These are phyloP conservation scores for Cladophialophora chaetospira DNA, from an alignment of 2,329 filamentous ascomycete species.

Conservation along the genomic window DNA sequence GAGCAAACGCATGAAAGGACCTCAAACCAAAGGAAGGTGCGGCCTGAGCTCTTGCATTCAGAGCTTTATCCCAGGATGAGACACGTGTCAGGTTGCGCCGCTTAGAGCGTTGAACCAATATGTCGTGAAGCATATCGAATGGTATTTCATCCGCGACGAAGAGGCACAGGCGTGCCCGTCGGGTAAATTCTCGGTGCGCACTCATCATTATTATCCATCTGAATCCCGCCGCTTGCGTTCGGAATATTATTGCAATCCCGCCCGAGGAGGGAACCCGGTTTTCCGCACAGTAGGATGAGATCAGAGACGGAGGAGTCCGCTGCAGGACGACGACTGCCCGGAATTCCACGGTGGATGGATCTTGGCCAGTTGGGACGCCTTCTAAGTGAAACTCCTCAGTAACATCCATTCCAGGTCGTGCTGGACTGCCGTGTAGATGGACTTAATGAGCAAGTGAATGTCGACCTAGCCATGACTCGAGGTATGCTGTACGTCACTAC, in stretches of 20 bases:
- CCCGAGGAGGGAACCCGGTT: slow-evolving; percentile 1
- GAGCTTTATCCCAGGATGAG: background rate
- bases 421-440: no score
- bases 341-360: slow-evolving; percentile 5
- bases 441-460: no score
- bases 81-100: slow-evolving; percentile 17
- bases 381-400: no score
- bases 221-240: slow-evolving; percentile 1
- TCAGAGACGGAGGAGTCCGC: background rate
- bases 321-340: background rate
- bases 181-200: background rate
- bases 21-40: background rate
- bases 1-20: background rate
- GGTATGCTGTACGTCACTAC: no score
- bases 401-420: no score
- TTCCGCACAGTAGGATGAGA: slow-evolving; percentile 8
- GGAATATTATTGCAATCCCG: background rate
- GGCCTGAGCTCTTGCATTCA: background rate
- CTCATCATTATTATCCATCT: background rate
- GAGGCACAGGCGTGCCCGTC: background rate
- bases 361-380: no score
- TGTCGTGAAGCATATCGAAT: slow-evolving; percentile 4
- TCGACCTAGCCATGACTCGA: no score
- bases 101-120: background rate
- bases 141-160: background rate